Conservation (phyloP, 768 basidiomycete genomes). For the Hemileccinum impolitum region DNA sequence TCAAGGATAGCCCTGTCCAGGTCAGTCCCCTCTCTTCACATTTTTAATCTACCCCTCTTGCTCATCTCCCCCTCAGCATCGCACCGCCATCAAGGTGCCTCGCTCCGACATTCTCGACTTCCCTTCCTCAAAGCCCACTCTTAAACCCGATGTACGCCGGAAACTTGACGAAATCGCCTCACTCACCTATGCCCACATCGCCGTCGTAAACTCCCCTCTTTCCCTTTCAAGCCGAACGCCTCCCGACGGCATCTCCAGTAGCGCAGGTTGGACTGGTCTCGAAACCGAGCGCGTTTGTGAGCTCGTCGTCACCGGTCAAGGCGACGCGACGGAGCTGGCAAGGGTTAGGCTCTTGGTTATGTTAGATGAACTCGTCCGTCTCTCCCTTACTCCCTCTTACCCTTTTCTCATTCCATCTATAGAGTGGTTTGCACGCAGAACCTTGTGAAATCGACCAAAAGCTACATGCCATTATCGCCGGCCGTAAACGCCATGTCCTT, state of each 20-base stretch:
- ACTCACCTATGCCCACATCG: conserved; percentile 89
- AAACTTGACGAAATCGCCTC: conserved; percentile 93
- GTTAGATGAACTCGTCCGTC: conserved; percentile 88
- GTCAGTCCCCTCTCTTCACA: conserved; percentile 36
- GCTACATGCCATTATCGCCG: conserved; percentile 86
- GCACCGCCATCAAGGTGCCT: conserved; percentile 83
- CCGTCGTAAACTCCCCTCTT: conserved; percentile 84
- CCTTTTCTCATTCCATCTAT: conserved; percentile 4
- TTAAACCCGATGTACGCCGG: conserved; percentile 79
- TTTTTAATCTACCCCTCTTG: conserved; percentile 6
- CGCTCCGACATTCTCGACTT: conserved; percentile 92
- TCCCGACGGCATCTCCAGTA: conserved; percentile 72
- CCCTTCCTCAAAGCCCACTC: conserved; percentile 68
- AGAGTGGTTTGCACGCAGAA: conserved; percentile 92
- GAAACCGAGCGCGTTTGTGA: conserved; percentile 95
- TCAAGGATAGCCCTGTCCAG: conserved; percentile 87
- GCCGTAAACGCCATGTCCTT: conserved; percentile 79
- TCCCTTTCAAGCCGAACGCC: conserved; percentile 72
- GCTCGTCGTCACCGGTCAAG: conserved; percentile 83
- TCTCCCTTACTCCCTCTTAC: not conserved
- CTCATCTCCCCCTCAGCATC: conserved; percentile 50
- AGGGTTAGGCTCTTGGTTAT: conserved; percentile 89
- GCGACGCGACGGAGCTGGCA: conserved; percentile 88
- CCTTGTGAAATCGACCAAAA: conserved; percentile 93
- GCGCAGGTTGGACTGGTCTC: conserved; percentile 82